phyloP scores from a whole-genome alignment of 2,329 filamentous ascomycete species.

The Elsinoe australis region DNA sequence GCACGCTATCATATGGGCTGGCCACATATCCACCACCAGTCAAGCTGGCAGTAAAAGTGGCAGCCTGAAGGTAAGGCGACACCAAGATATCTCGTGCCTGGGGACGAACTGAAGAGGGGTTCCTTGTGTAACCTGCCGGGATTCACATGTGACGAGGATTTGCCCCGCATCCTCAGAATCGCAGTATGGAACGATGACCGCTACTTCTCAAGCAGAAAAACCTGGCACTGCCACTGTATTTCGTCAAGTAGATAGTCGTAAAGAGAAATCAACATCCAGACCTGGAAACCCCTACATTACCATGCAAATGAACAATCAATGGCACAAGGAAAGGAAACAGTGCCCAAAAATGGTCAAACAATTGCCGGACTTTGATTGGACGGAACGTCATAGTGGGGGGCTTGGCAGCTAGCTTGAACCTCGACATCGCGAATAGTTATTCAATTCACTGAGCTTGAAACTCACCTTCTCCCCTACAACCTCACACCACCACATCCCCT shows the following conservation, averaged over 20 bases:
- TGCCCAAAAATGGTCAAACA: not conserved
- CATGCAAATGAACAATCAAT: constrained; percentile 5
- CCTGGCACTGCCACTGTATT: too few species aligned
- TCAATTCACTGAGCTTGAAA: constrained; percentile 1
- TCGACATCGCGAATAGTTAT: constrained; percentile 10
- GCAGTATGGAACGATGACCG: too few species aligned
- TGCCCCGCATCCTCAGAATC: constrained; percentile 12
- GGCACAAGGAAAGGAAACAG: not conserved
- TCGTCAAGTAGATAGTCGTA: too few species aligned
- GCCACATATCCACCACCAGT: too few species aligned
- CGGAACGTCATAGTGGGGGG: constrained; percentile 14
- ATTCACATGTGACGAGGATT: constrained; percentile 10
- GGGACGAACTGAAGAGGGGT: constrained; percentile 2
- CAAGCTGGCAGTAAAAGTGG: too few species aligned
- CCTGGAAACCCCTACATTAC: too few species aligned
- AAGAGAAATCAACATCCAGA: too few species aligned
- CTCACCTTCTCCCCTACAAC: not conserved
- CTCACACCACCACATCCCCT: not conserved
- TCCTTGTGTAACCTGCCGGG: not conserved
- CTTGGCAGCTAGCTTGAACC: constrained; percentile 15
- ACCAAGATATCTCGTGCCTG: too few species aligned
- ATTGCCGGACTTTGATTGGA: constrained; percentile 1
- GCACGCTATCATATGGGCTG: too few species aligned
- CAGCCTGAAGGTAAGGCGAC: too few species aligned
- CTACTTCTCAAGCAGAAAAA: too few species aligned